phyloP scores from a whole-genome alignment of 2,329 filamentous ascomycete genomes.

The Botrytis galanthina region DNA sequence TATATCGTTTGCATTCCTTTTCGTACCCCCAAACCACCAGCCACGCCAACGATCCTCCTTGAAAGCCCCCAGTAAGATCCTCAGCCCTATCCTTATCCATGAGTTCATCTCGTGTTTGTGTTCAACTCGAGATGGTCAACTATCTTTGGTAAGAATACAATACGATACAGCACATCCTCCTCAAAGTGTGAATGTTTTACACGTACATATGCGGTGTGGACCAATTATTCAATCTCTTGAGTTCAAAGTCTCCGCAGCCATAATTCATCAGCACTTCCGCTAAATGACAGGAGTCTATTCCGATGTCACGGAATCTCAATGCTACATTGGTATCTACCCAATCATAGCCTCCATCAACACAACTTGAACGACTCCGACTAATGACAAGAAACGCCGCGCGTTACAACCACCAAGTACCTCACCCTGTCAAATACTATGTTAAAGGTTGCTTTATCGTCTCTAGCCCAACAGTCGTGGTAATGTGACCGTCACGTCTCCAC shows the following conservation, averaged over 20 bases:
- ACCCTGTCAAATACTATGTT: conserved; percentile 1
- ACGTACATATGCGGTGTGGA: neutral
- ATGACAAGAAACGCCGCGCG: conserved; percentile 8
- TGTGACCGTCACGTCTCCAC: conserved; percentile 16
- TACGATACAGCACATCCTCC: neutral
- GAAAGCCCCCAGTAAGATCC: neutral
- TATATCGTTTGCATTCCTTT: conserved; percentile 9
- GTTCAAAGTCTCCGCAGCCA: neutral
- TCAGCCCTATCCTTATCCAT: conserved; percentile 15
- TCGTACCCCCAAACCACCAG: neutral
- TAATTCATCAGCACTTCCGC: neutral
- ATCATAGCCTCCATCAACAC: neutral
- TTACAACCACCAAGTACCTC: neutral
- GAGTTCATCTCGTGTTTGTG: conserved; percentile 17
- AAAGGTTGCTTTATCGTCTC: conserved; percentile 6
- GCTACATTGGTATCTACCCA: neutral
- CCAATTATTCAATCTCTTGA: neutral
- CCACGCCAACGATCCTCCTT: neutral
- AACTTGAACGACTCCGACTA: neutral
- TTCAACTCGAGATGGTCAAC: neutral
- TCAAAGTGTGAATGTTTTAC: neutral
- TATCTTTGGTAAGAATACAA: neutral
- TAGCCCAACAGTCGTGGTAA: neutral
- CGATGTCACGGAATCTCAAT: conserved; percentile 4
- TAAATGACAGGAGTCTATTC: neutral